These are phyloP conservation scores for Penicillium janthinellum DNA, from an alignment of 2,329 filamentous ascomycete genomes.

Conservation along the genomic window DNA sequence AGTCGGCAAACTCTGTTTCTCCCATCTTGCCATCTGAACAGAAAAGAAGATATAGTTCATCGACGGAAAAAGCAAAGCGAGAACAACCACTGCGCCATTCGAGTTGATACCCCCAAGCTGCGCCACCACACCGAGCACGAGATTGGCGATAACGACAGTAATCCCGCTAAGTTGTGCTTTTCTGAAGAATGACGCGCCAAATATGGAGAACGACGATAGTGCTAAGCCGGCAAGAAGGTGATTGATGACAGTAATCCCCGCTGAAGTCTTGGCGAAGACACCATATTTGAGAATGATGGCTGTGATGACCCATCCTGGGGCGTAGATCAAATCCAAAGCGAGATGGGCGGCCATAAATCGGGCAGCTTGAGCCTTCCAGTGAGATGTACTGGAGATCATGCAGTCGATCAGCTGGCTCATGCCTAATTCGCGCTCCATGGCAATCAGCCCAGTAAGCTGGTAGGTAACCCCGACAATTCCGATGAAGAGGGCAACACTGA, in stretches of 20 bases:
- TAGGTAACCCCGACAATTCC: constrained; percentile 81
- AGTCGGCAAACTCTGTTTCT: constrained; percentile 61
- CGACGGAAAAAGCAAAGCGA: constrained; percentile 78
- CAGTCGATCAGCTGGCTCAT: constrained; percentile 88
- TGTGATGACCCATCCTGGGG: constrained; percentile 80
- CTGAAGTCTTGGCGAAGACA: constrained; percentile 66
- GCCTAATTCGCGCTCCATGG: constrained; percentile 79
- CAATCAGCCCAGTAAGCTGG: constrained; percentile 82
- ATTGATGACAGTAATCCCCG: constrained; percentile 69
- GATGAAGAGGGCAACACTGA: constrained; percentile 78
- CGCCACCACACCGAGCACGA: constrained; percentile 78
- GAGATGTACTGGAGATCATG: constrained; percentile 77
- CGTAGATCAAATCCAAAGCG: constrained; percentile 76
- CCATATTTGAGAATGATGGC: constrained; percentile 64
- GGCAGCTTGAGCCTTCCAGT: constrained; percentile 76
- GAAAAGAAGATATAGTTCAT: constrained; percentile 86
- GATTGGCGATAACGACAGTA: constrained; percentile 68
- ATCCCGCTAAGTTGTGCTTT: constrained; percentile 88
- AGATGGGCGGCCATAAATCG: constrained; percentile 79
- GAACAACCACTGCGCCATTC: constrained; percentile 66
- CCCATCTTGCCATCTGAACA: constrained; percentile 74
- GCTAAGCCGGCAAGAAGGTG: constrained; percentile 76
- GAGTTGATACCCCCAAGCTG: constrained; percentile 67
- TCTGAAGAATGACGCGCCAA: constrained; percentile 81
- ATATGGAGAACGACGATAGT: constrained; percentile 76